phyloP scores from a whole-genome alignment of 345 rosid genomes.

The Pistacia vera region DNA sequence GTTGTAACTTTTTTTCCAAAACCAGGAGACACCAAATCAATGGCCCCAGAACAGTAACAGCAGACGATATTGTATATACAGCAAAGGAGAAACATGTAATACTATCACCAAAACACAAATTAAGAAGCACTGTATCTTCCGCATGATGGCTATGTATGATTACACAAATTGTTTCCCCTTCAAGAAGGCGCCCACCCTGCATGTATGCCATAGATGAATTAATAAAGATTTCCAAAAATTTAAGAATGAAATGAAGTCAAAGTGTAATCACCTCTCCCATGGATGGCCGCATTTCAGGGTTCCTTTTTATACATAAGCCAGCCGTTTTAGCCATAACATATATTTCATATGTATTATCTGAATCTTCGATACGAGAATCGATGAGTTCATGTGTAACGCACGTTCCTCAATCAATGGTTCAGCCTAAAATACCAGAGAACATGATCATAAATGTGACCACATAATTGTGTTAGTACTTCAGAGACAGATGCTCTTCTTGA shows the following conservation, averaged over 20 bases:
- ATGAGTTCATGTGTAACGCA: constrained; percentile 50
- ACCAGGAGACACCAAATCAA: not conserved
- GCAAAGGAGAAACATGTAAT: not conserved
- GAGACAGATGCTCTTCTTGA: too few species aligned
- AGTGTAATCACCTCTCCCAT: constrained; percentile 49
- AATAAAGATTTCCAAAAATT: too few species aligned
- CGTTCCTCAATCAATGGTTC: constrained; percentile 45
- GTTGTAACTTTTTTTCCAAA: not conserved
- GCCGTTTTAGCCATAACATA: constrained; percentile 54
- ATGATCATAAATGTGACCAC: not conserved
- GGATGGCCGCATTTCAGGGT: constrained; percentile 60
- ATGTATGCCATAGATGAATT: not conserved
- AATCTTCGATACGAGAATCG: constrained; percentile 44
- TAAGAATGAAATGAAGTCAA: too few species aligned
- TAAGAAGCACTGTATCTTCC: not conserved
- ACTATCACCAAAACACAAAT: not conserved
- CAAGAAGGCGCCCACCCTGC: constrained; percentile 56
- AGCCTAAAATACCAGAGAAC: constrained; percentile 35
- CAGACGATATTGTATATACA: not conserved
- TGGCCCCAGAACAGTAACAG: not conserved
- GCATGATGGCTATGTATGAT: constrained; percentile 11
- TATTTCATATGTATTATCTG: constrained; percentile 40
- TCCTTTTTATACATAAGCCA: constrained; percentile 38
- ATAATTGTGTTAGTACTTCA: too few species aligned
- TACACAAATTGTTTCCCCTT: constrained; percentile 36